Percentiles rank a stretch among this genome's conserved stretches.
phyloP scores from a whole-genome alignment of 768 basidiomycete genomes.

The Paxillus rubicundulus region DNA sequence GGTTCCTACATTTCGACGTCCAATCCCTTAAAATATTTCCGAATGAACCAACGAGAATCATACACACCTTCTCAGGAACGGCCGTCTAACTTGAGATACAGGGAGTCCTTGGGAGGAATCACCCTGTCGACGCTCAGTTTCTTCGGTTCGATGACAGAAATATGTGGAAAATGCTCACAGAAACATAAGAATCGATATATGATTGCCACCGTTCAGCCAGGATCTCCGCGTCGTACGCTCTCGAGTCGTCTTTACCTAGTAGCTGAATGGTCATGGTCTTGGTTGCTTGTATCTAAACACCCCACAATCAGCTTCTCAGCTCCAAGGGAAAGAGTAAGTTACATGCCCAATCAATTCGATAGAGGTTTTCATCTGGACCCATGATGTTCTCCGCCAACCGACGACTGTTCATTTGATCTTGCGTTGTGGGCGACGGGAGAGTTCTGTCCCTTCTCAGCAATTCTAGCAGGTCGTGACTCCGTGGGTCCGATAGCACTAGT shows the following conservation, averaged over 20 bases:
- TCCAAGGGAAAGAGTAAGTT: not conserved
- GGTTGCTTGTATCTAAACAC: conserved; percentile 54
- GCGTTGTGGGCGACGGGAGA: conserved; percentile 55
- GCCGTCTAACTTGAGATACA: conserved; percentile 43
- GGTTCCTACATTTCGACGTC: conserved; percentile 19
- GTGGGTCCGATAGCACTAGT: conserved; percentile 60
- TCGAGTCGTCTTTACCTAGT: conserved; percentile 76
- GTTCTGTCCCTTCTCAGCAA: conserved; percentile 66
- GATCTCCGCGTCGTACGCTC: conserved; percentile 72
- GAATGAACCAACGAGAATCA: not conserved
- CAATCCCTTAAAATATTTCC: not conserved
- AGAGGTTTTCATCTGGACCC: conserved; percentile 76
- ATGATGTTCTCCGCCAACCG: conserved; percentile 66
- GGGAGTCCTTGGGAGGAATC: conserved; percentile 56
- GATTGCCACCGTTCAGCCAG: conserved; percentile 75
- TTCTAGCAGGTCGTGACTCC: conserved; percentile 72
- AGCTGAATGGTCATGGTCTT: conserved; percentile 72
- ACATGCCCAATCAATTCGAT: conserved; percentile 78
- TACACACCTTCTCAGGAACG: conserved; percentile 67
- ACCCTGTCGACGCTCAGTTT: conserved; percentile 37
- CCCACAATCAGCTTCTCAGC: not conserved
- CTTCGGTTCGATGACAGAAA: not conserved
- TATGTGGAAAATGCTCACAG: conserved; percentile 38
- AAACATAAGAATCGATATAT: conserved; percentile 75
- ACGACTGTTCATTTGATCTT: conserved; percentile 69